Evolutionary conservation across 2,329 filamentous ascomycete genomes (phyloP).

Genomic region (Rhinocladiella mackenziei): DNA sequence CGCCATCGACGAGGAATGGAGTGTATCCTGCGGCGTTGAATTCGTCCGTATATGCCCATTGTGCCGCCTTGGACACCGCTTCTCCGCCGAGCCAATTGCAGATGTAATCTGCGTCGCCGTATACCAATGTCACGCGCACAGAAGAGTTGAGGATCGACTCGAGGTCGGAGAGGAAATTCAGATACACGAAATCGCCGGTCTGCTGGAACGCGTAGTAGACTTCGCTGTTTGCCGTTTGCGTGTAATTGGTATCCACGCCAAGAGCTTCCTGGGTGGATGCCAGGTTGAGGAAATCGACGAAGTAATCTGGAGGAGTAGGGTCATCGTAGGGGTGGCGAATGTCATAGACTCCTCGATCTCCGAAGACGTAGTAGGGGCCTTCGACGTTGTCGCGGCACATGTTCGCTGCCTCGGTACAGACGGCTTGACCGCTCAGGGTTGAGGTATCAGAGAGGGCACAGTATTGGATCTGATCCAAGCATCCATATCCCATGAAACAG

Average conservation of each 20-base stretch:
- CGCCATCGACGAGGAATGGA: slow-evolving; percentile 64
- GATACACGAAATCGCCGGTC: slow-evolving; percentile 60
- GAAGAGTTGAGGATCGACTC: slow-evolving; percentile 58
- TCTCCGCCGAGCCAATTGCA: slow-evolving; percentile 66
- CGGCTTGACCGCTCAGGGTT: slow-evolving; percentile 48
- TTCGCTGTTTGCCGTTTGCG: slow-evolving; percentile 40
- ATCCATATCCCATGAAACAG: slow-evolving; percentile 58
- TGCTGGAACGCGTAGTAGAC: slow-evolving; percentile 49
- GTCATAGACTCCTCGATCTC: slow-evolving; percentile 57
- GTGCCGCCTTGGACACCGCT: slow-evolving; percentile 61
- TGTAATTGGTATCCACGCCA: slow-evolving; percentile 59
- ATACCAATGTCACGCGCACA: slow-evolving; percentile 67
- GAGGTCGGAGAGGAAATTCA: slow-evolving; percentile 57
- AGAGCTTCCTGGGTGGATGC: slow-evolving; percentile 54
- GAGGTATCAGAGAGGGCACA: slow-evolving; percentile 59
- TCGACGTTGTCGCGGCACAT: slow-evolving; percentile 58
- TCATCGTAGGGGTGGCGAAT: slow-evolving; percentile 55
- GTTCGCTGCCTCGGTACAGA: slow-evolving; percentile 53
- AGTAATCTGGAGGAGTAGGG: slow-evolving; percentile 61
- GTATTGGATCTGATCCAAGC: slow-evolving; percentile 61
- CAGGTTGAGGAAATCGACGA: slow-evolving; percentile 59
- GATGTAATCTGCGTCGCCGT: slow-evolving; percentile 58
- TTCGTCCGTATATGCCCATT: slow-evolving; percentile 47
- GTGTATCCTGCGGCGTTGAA: slow-evolving; percentile 69
- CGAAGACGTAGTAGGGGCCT: slow-evolving; percentile 52